Evolutionary conservation across 2,329 filamentous ascomycete genomes (phyloP).

Genomic region (Metarhizium sp.): DNA sequence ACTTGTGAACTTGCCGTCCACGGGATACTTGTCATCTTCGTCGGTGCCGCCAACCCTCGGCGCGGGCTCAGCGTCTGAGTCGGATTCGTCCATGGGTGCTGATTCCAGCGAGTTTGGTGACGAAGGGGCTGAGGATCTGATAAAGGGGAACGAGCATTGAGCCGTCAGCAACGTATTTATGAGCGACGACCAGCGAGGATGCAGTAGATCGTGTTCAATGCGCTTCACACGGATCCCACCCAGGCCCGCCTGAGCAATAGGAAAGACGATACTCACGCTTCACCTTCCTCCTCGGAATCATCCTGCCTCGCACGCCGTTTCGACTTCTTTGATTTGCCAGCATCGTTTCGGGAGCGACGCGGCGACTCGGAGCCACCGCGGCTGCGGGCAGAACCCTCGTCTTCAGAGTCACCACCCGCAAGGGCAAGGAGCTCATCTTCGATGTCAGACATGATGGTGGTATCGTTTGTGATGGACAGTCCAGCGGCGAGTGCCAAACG

Average conservation of each 20-base stretch:
- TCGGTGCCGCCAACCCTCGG: conserved; percentile 33
- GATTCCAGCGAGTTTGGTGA: conserved; percentile 70
- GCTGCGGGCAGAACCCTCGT: conserved; percentile 45
- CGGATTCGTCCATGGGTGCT: conserved; percentile 83
- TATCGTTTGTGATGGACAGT: background rate
- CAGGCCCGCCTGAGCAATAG: background rate
- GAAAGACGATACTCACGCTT: conserved; percentile 26
- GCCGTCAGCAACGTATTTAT: conserved; percentile 5
- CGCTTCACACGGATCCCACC: background rate
- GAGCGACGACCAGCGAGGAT: background rate
- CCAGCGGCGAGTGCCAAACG: background rate
- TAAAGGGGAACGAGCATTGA: background rate
- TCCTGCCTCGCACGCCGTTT: conserved; percentile 33
- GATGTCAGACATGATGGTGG: conserved; percentile 65
- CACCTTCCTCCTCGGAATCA: conserved; percentile 55
- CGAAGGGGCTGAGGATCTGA: conserved; percentile 59
- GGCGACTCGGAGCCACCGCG: conserved; percentile 47
- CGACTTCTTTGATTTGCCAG: conserved; percentile 34
- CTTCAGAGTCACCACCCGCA: conserved; percentile 66
- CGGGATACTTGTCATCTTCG: conserved; percentile 63
- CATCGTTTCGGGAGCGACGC: conserved; percentile 25
- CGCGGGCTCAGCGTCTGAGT: conserved; percentile 46
- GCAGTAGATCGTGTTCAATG: background rate
- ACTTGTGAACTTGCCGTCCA: conserved; percentile 78
- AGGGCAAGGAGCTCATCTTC: conserved; percentile 92